A percentile compares a stretch with the other conserved stretches of the same genome.
Evolutionary conservation across 148 eudicot species (phyloP).

Genomic region (Fagopyrum homotropicum): DNA sequence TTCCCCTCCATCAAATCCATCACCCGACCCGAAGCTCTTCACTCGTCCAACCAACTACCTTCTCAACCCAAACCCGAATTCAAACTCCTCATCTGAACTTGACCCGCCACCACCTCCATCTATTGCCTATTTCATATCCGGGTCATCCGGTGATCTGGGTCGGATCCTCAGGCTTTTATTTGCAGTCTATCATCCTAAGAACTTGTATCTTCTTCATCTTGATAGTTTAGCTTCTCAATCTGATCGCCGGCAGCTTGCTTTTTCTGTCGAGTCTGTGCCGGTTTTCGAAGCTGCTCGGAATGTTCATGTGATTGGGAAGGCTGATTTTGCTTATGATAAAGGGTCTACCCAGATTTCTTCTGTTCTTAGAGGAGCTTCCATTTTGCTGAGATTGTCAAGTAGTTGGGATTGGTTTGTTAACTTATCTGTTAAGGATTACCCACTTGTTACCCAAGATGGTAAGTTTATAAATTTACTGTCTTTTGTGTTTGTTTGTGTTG

Average conservation of each 20-base stretch:
- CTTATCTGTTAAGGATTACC: conserved; percentile 66
- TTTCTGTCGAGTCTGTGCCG: conserved; percentile 32
- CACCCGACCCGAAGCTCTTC: conserved; percentile 22
- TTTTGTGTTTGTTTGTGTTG: not conserved
- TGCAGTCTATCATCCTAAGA: conserved; percentile 68
- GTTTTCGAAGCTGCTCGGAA: conserved; percentile 59
- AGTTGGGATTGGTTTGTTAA: conserved; percentile 87
- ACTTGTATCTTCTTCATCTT: conserved; percentile 62
- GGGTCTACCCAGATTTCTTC: conserved; percentile 58
- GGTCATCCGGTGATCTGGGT: conserved; percentile 41
- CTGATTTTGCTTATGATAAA: conserved; percentile 40
- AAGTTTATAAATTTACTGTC: not conserved
- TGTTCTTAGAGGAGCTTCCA: conserved; percentile 59
- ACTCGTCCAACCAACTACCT: conserved; percentile 16
- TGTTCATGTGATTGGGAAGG: conserved; percentile 65
- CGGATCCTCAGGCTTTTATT: conserved; percentile 51
- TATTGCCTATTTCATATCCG: conserved; percentile 68
- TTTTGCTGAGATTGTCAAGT: conserved; percentile 39
- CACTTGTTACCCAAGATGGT: conserved; percentile 94
- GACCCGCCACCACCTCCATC: conserved; percentile 42
- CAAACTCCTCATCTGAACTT: conserved; percentile 5
- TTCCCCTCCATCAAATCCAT: conserved; percentile 16
- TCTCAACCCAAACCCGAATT: conserved; percentile 15
- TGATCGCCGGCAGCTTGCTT: conserved; percentile 48
- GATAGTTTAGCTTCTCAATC: conserved; percentile 47